Evolutionary conservation across 2,329 filamentous ascomycete genomes (phyloP).

Genomic region (Metarhizium album): DNA sequence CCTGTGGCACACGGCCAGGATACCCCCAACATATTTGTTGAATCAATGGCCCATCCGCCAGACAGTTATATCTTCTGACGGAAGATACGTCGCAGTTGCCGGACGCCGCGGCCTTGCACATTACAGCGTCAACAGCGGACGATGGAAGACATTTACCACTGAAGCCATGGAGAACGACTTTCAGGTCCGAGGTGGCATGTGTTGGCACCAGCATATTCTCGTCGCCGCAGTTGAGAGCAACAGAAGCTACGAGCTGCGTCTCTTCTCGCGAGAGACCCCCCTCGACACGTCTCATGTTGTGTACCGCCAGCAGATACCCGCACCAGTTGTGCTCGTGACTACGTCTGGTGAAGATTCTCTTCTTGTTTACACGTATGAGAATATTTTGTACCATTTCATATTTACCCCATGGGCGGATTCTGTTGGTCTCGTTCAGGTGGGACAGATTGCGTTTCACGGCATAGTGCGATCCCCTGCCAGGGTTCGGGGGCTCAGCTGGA

Average conservation of each 20-base stretch:
- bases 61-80: constrained; percentile 81
- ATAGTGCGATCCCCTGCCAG: constrained; percentile 89
- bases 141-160: constrained; percentile 91
- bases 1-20: constrained; percentile 87
- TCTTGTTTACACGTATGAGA: constrained; percentile 94
- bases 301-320: constrained; percentile 65
- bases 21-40: constrained; percentile 74
- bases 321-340: constrained; percentile 82
- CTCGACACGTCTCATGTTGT: constrained; percentile 65
- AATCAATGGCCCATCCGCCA: constrained; percentile 90
- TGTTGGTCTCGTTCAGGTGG: constrained; percentile 79
- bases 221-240: constrained; percentile 87
- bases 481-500: constrained; percentile 90
- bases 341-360: constrained; percentile 89
- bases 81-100: constrained; percentile 92
- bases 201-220: constrained; percentile 93
- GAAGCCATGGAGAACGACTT: constrained; percentile 79
- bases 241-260: constrained; percentile 71
- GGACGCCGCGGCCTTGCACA: constrained; percentile 84
- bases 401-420: constrained; percentile 61
- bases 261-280: constrained; percentile 79
- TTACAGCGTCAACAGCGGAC: constrained; percentile 86
- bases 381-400: constrained; percentile 88
- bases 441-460: constrained; percentile 93
- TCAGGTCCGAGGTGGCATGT: constrained; percentile 89